phyloP scores from a whole-genome alignment of 108 stramenopile genomes.

The Nannochloropsis oceanica region DNA sequence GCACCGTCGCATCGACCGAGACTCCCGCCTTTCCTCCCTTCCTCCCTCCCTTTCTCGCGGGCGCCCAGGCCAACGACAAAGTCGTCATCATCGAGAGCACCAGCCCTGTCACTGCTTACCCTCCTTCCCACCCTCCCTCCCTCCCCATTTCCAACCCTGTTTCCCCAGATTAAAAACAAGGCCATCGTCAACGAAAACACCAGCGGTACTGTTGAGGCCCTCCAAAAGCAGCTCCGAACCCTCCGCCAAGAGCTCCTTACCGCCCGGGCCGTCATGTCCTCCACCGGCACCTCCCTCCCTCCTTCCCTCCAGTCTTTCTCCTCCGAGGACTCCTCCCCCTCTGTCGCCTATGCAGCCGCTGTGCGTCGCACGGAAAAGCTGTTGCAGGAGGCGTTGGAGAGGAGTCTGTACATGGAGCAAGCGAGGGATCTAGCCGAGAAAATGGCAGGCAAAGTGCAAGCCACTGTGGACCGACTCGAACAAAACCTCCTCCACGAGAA shows the following conservation, averaged over 20 bases:
- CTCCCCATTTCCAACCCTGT: background rate
- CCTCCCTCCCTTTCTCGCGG: no score
- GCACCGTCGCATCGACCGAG: no score
- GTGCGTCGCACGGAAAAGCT: background rate
- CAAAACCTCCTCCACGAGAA: background rate
- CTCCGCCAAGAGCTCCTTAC: slow-evolving; percentile 10
- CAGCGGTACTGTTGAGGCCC: slow-evolving; percentile 27
- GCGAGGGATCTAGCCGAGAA: background rate
- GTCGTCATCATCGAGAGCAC: background rate
- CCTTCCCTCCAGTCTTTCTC: background rate
- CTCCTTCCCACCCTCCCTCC: background rate
- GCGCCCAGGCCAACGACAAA: no score
- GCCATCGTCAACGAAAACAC: slow-evolving; percentile 38
- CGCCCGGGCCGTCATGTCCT: background rate
- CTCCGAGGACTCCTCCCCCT: background rate
- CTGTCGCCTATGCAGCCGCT: background rate
- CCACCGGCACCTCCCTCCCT: background rate
- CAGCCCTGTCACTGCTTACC: background rate
- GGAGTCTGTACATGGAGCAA: background rate
- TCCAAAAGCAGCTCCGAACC: slow-evolving; percentile 4
- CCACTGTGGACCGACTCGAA: background rate
- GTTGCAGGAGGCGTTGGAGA: background rate
- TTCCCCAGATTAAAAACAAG: slow-evolving; percentile 20
- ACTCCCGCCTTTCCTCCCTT: no score
- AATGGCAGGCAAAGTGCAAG: background rate